A percentile compares a stretch with the other conserved stretches of the same genome.
Conservation (phyloP, 2,329 filamentous ascomycete genomes). For the Aspergillus bombycis region DNA sequence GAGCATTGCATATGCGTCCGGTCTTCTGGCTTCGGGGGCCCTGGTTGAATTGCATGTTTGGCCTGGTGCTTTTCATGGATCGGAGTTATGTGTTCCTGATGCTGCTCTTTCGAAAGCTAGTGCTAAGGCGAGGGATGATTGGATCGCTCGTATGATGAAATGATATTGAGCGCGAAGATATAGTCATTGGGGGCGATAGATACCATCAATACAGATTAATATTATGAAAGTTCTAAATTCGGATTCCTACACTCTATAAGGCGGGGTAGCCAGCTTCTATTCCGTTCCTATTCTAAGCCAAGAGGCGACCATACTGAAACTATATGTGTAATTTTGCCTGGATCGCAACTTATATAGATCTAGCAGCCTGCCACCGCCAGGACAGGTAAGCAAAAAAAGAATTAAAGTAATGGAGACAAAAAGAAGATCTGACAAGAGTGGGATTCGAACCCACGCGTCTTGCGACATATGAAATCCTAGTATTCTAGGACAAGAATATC, state of each 20-base stretch:
- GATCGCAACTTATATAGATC: too few species aligned
- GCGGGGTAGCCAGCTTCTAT: too few species aligned
- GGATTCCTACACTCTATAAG: too few species aligned
- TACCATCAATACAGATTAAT: too few species aligned
- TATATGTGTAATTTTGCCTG: too few species aligned
- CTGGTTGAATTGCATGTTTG: not conserved
- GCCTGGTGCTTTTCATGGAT: not conserved
- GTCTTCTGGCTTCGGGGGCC: not conserved
- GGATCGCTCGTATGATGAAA: not conserved
- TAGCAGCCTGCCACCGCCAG: too few species aligned
- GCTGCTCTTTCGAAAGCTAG: not conserved
- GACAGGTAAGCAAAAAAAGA: too few species aligned
- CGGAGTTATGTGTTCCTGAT: not conserved
- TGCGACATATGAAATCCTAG: not conserved
- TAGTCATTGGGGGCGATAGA: too few species aligned
- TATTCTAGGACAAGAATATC: not conserved
- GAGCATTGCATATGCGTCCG: not conserved
- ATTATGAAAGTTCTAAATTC: too few species aligned
- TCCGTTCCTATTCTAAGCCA: too few species aligned
- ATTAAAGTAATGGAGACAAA: not conserved
- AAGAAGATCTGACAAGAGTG: not conserved
- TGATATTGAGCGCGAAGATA: too few species aligned
- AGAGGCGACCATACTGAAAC: too few species aligned
- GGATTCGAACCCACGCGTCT: slow-evolving; percentile 4
- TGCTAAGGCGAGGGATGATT: not conserved